Evolutionary conservation across 2,329 filamentous ascomycete species (phyloP), one percentile per base, ranked within the genome.

Genomic region (Colletotrichum sp.): DNA sequence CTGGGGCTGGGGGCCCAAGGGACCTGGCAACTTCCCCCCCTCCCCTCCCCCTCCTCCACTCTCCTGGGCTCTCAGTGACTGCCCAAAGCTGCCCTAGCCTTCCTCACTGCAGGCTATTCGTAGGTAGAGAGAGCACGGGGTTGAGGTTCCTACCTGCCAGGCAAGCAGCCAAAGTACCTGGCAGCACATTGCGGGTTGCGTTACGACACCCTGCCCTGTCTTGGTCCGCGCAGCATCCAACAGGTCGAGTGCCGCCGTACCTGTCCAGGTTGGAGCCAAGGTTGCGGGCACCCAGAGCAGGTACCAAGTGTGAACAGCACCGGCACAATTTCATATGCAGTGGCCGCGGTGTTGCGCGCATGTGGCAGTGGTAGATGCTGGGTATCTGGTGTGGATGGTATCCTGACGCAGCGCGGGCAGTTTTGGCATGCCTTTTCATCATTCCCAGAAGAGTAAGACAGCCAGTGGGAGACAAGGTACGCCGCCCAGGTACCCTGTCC

Each of bases 201-300:
- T 72, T 43, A 63, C 55, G 59, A 26, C 69, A 72, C 43, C 69
- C 21, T 65, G 34, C 73, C 73, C 56, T 67, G 62, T 75, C 73
- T 56, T 75, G 34, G 68, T 65, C 68, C 26, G 55, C 36, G 72
- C 65, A 43, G 72, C 72, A 38, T 61, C 61, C 28, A 62, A 69
- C 56, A 55, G 62, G 61, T 66, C 38, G 52, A 69, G 72, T 61
- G 68, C 72, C 69, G 68, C 72, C 69, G 69, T 75, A 43, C 73
- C 62, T 75, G 69, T 69, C 73, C 73, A 72, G 69, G 55, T 73
- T 69, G 38, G 32, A 75, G 62, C 43, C 43, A 64, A 48, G 58
- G 64, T 65, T 73, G 70, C 73, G 58, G 58, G 70, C 71, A 74
- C 69, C n/a, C 28, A 24, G 61, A 66, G 68, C 52, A 56, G 48